A percentile compares a stretch with the other conserved stretches of the same genome.
Conservation (phyloP, 2,329 filamentous ascomycete species). For the Nemania sp. region DNA sequence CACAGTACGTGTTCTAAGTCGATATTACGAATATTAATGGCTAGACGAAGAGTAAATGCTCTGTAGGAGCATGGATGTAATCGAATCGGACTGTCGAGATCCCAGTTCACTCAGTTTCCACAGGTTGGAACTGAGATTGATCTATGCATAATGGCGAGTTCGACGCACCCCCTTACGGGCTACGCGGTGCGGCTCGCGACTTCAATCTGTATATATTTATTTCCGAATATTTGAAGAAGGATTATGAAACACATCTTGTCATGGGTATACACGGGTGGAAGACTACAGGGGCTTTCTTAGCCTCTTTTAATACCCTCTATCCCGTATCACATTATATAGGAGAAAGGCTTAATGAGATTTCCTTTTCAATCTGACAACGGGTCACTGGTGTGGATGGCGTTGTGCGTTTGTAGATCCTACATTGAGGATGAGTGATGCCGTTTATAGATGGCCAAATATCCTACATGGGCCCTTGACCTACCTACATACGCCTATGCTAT, state of each 20-base stretch:
- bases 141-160: not conserved
- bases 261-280: not conserved
- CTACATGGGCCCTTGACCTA: too few species aligned
- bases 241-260: slow-evolving; percentile 17
- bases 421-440: too few species aligned
- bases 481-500: slow-evolving; percentile 7
- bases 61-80: too few species aligned
- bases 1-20: slow-evolving; percentile 26
- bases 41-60: not conserved
- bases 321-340: not conserved
- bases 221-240: slow-evolving; percentile 13
- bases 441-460: too few species aligned
- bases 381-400: too few species aligned
- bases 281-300: slow-evolving; percentile 6
- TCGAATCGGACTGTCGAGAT: too few species aligned
- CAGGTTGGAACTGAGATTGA: not conserved
- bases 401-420: too few species aligned
- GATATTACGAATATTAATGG: slow-evolving; percentile 5
- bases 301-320: slow-evolving; percentile 19
- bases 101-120: not conserved
- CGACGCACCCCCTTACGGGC: not conserved
- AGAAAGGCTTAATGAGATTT: slow-evolving; percentile 18
- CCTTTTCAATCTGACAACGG: not conserved
- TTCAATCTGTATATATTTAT: slow-evolving; percentile 27
- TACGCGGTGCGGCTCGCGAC: slow-evolving; percentile 13